Evolutionary conservation across 2,329 filamentous ascomycete species (phyloP), one percentile per base, ranked within the genome.

Genomic region (Alternaria sp.): DNA sequence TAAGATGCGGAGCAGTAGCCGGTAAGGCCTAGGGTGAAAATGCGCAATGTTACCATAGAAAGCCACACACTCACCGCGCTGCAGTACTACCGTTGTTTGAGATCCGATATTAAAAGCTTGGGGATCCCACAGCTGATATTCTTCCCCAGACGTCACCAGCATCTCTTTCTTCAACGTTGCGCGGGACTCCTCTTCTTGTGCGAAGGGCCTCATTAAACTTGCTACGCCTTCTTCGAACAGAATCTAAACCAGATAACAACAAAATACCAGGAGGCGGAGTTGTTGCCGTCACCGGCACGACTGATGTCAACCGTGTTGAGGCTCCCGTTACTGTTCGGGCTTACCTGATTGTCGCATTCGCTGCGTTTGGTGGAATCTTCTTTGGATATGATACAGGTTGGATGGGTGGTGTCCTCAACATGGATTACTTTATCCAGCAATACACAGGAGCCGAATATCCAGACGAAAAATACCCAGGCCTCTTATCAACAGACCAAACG

Each of bases 311-410:
- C 68, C 84, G 84, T 71, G 81, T 90, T 71, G 81, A 83, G 69
- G 81, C 81, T 14, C 81, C 81, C 34, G 80, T 83, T 46, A 83
- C 80, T 17, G 69, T 79, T 60, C 80, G 80, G 61, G 80, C 80
- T 59, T 81, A 80, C 67, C 67, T 80, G 53, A 78, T 82, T 52
- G 80, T 80, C 73, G 80, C 79, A 33, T 82, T 82, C 59, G 81
- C 80, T 42, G 79, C 81, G 24, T 82, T 83, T 63, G 81, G 81
- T 68, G 81, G 81, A 71, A 64, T 63, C 48, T 90, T 91, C 84
- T 90, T 92, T 79, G 90, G 90, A 56, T 93, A 91, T 78, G 90
- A 93, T 73, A 90, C 89, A 40, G 90, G 90, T 71, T 91, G 90
- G 81, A 90, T 91, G 82, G 88, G 87, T 75, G 87, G 87, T 79